Evolutionary conservation across 2,329 filamentous ascomycete genomes (phyloP).

Genomic region (Xylaria polymorpha): DNA sequence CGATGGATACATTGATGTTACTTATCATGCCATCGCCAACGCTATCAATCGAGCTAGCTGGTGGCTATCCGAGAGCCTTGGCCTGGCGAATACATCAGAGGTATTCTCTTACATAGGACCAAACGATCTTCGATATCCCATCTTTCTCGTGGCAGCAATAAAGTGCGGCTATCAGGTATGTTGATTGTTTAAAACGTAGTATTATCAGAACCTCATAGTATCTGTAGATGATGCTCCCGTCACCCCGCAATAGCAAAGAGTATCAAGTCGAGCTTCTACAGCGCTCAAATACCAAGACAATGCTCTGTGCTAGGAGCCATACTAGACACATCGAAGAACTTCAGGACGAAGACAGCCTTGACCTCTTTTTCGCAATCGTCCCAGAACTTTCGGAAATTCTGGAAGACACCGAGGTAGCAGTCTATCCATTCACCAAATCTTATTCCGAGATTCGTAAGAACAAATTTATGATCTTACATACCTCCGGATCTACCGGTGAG

Average conservation of each 20-base stretch:
- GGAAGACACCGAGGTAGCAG: neutral
- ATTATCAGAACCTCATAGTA: neutral
- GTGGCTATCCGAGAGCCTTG: slow-evolving; percentile 22
- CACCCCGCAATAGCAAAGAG: slow-evolving; percentile 16
- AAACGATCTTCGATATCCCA: slow-evolving; percentile 20
- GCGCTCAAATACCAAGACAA: slow-evolving; percentile 12
- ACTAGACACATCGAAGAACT: slow-evolving; percentile 17
- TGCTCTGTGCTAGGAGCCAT: slow-evolving; percentile 18
- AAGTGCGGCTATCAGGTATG: slow-evolving; percentile 27
- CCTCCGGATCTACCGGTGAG: slow-evolving; percentile 25
- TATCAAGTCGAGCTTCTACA: slow-evolving; percentile 23
- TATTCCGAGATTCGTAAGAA: slow-evolving; percentile 14
- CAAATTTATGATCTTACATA: slow-evolving; percentile 24
- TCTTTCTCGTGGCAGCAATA: slow-evolving; percentile 21
- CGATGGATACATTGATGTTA: slow-evolving; percentile 17
- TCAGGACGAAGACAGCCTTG: slow-evolving; percentile 14
- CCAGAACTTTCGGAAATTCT: slow-evolving; percentile 19
- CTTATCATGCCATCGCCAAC: slow-evolving; percentile 6
- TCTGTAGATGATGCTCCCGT: slow-evolving; percentile 25
- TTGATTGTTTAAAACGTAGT: neutral
- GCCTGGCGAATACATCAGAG: slow-evolving; percentile 21
- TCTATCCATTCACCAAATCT: slow-evolving; percentile 16
- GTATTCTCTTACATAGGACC: slow-evolving; percentile 27
- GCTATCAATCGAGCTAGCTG: slow-evolving; percentile 22
- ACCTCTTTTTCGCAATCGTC: slow-evolving; percentile 12